Conservation (phyloP, 164 flowering plant genomes). For the Protea cynaroides region DNA sequence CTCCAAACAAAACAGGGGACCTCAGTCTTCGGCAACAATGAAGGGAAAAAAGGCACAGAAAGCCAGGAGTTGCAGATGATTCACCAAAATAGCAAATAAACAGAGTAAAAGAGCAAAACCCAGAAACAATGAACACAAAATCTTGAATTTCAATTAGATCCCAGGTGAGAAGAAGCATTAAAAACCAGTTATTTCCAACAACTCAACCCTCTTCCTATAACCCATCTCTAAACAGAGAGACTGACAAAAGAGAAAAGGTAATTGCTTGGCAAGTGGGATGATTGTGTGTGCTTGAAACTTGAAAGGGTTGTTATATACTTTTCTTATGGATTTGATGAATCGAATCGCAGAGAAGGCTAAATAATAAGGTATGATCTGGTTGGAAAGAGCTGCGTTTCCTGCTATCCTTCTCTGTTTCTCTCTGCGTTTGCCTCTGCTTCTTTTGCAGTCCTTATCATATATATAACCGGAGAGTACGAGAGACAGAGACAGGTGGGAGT, state of each 20-base stretch:
- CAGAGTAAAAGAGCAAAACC: background rate
- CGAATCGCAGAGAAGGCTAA: conserved; percentile 20
- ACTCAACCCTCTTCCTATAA: background rate
- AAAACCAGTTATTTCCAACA: background rate
- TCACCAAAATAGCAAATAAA: no score
- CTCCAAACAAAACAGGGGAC: background rate
- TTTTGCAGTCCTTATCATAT: conserved; percentile 20
- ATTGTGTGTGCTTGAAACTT: background rate
- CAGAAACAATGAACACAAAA: no score
- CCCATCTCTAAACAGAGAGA: background rate
- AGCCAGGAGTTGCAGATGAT: no score
- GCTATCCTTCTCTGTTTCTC: conserved; percentile 12
- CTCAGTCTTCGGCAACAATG: background rate
- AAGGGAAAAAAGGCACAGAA: background rate
- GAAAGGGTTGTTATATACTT: conserved; percentile 10
- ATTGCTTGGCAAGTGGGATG: background rate
- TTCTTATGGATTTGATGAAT: conserved; percentile 47
- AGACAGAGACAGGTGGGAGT: conserved; percentile 8
- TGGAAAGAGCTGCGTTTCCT: conserved; percentile 20
- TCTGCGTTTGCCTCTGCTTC: conserved; percentile 9
- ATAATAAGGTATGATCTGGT: conserved; percentile 19
- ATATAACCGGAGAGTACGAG: conserved; percentile 14
- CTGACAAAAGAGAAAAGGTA: background rate
- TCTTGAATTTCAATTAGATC: background rate
- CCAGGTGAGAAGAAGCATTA: background rate